A percentile compares a stretch with the other conserved stretches of the same genome.
These are phyloP conservation scores for Bolboschoenoplectus hybrid DNA, from an alignment of 202 grass and related monocot species.

Conservation along the genomic window DNA sequence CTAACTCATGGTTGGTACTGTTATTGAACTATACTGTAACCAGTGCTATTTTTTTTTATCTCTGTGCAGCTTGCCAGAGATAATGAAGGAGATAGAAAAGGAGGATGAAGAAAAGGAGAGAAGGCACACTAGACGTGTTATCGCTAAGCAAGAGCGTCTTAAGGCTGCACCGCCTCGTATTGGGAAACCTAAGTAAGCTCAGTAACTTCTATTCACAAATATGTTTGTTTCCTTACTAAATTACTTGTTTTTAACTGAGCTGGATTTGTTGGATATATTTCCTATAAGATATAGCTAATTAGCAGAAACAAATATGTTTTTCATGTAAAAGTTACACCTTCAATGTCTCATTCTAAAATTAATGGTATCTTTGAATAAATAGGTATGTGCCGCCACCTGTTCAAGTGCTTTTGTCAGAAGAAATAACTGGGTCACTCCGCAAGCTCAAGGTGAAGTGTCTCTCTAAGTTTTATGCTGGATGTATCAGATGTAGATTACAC, in stretches of 20 bases:
- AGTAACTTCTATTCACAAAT: background rate
- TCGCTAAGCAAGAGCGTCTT: conserved; percentile 69
- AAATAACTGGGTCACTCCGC: conserved; percentile 93
- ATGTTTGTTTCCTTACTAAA: conserved; percentile 5
- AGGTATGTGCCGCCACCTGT: conserved; percentile 92
- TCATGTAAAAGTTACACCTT: background rate
- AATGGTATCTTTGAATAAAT: conserved; percentile 30
- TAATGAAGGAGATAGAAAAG: conserved; percentile 84
- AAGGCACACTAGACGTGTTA: conserved; percentile 54
- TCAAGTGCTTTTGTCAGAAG: conserved; percentile 97
- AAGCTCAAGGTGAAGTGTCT: conserved; percentile 78
- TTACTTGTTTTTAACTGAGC: conserved; percentile 7
- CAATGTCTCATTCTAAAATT: conserved; percentile 25
- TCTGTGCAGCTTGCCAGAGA: conserved; percentile 70
- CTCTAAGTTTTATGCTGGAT: conserved; percentile 22
- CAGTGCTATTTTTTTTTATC: background rate
- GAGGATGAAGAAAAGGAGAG: conserved; percentile 87
- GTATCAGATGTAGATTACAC: background rate
- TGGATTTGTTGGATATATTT: background rate
- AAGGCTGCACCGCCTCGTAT: conserved; percentile 84
- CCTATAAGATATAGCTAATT: background rate
- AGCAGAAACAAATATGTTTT: conserved; percentile 3
- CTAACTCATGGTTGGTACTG: background rate
- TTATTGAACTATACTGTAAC: conserved; percentile 26
- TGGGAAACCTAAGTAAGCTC: conserved; percentile 81